Base-by-base conservation (phyloP, 768 basidiomycete genomes). In the Sarcomyxa edulis region DNA sequence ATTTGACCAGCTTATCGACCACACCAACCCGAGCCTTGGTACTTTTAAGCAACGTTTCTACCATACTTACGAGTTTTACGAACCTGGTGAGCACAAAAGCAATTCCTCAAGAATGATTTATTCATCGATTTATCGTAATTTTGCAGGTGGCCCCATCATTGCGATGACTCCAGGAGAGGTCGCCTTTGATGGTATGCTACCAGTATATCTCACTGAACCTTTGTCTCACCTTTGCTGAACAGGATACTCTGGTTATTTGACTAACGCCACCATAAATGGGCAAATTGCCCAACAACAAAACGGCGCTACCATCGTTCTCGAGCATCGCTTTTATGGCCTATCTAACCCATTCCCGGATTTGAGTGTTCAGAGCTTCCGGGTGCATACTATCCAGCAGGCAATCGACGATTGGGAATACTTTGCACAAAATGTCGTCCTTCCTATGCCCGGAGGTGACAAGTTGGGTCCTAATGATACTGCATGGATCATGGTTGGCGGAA, bases 41-140 rank as follows among this genome's bases (percentile, higher is more conserved):
- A 86, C 82, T n/a, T 88, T 88, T 60, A 65, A 76, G 52, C 84
- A 86, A 58, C 72, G 84, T 24, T 86, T 71, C 57, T 86, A 81
- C 81, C 66, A 74, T 43, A 76, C 76, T 21, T 81, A 66, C 56
- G 78, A 85, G 54, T 82, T 66, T 48, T 85, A 85, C 46, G 63
- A 79, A 54, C 43, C 59, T 26, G 72, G 75, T 72, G 39, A 24
- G 54, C 6, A 18, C 12, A n/a, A n/a, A n/a, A n/a, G n/a, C n/a
- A n/a, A n/a, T n/a, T n/a, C n/a, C n/a, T n/a, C n/a, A n/a, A n/a
- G n/a, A n/a, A n/a, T n/a, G n/a, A n/a, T n/a, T n/a, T n/a, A n/a
- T n/a, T n/a, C n/a, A n/a, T n/a, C n/a, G n/a, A n/a, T 40, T 11
- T 26, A 32, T 26, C 7, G 26, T 12, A 35, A 14, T 20, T 29